Evolutionary conservation across 2,329 filamentous ascomycete genomes (phyloP).

Genomic region (Aspergillus nomiae): DNA sequence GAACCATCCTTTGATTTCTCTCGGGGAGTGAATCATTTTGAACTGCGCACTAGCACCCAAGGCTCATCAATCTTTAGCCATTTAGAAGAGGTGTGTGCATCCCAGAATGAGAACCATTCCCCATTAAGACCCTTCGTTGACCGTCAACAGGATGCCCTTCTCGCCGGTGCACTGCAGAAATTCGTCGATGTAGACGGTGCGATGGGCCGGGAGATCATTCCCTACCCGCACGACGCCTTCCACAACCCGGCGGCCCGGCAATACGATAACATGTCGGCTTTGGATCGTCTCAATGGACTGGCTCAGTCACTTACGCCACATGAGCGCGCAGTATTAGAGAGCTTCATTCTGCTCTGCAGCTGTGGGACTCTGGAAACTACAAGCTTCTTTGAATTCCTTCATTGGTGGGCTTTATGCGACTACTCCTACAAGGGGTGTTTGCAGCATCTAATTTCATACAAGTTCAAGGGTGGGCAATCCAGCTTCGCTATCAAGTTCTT

Average conservation of each 20-base stretch:
- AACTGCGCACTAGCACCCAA: slow-evolving; percentile 34
- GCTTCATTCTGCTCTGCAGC: slow-evolving; percentile 47
- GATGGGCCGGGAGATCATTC: slow-evolving; percentile 40
- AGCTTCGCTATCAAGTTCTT: slow-evolving; percentile 51
- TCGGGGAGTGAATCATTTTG: slow-evolving; percentile 46
- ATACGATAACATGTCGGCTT: slow-evolving; percentile 45
- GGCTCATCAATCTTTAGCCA: slow-evolving; percentile 41
- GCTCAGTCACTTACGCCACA: slow-evolving; percentile 30
- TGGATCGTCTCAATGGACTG: slow-evolving; percentile 46
- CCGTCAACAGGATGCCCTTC: slow-evolving; percentile 33
- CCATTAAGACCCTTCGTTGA: slow-evolving; percentile 10
- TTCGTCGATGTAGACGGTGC: slow-evolving; percentile 52
- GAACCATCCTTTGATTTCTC: slow-evolving; percentile 46
- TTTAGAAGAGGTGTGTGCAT: slow-evolving; percentile 36
- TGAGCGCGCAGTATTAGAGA: slow-evolving; percentile 45
- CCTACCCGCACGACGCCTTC: slow-evolving; percentile 43
- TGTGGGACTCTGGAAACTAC: slow-evolving; percentile 47
- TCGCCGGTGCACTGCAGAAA: slow-evolving; percentile 41
- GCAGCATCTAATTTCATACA: slow-evolving; percentile 45
- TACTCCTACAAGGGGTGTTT: slow-evolving; percentile 46
- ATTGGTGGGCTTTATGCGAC: slow-evolving; percentile 51
- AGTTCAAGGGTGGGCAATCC: slow-evolving; percentile 48
- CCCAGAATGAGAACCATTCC: not conserved
- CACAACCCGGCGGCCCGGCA: slow-evolving; percentile 35
- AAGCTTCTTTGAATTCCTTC: slow-evolving; percentile 52